Evolutionary conservation across 371 early-diverging fungal species (phyloP).

Genomic region (Blastocladiella emersonii): DNA sequence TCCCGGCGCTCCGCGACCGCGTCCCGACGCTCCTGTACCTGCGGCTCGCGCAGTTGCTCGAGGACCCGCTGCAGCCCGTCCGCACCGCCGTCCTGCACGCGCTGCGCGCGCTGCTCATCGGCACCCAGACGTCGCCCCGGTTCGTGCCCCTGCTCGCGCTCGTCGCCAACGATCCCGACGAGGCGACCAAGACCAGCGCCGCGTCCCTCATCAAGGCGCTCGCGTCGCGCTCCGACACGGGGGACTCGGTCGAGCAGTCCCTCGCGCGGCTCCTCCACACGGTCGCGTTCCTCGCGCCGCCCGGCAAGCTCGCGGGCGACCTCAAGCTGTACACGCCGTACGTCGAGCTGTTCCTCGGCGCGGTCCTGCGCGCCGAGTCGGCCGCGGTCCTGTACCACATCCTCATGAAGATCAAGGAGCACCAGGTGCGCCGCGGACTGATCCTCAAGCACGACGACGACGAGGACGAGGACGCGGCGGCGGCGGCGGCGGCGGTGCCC

Average conservation of each 20-base stretch:
- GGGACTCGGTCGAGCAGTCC: not conserved
- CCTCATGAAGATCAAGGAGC: not conserved
- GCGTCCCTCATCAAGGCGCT: not conserved
- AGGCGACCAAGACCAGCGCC: conserved; percentile 3
- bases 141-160: conserved; percentile 57
- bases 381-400: not conserved
- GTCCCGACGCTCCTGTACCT: not conserved
- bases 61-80: conserved; percentile 69
- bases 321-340: not conserved
- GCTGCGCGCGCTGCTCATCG: conserved; percentile 51
- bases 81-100: conserved; percentile 56
- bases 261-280: not conserved
- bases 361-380: not conserved
- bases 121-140: conserved; percentile 42
- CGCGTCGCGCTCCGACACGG: not conserved
- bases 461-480: not conserved
- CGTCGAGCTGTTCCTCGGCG: not conserved
- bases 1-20: not conserved
- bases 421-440: not conserved
- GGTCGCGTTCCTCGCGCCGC: not conserved
- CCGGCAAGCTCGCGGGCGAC: not conserved
- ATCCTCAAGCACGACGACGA: too few relatives aligned
- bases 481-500: not conserved
- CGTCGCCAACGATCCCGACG: conserved; percentile 77
- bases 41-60: conserved; percentile 7